These are phyloP conservation scores for Zymoseptoria pseudotritici DNA, from an alignment of 2,329 filamentous ascomycete species.

Conservation along the genomic window DNA sequence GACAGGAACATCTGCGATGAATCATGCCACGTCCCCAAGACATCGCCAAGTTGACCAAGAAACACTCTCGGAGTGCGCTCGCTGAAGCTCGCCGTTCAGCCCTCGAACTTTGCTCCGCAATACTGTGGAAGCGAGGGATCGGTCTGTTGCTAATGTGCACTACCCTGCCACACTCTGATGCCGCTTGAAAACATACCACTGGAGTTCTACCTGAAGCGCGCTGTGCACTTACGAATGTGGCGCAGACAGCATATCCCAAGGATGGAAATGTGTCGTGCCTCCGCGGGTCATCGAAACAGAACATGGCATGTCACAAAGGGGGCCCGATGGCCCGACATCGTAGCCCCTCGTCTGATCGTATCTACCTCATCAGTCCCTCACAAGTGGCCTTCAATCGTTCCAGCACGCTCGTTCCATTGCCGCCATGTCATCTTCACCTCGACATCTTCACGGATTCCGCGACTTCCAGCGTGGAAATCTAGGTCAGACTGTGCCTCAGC, in stretches of 20 bases:
- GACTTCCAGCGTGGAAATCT: no score
- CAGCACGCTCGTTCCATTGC: background rate
- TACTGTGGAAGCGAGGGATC: background rate
- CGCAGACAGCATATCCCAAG: background rate
- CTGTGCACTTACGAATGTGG: background rate
- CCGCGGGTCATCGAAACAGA: background rate
- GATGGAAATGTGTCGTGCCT: background rate
- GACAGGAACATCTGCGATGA: background rate
- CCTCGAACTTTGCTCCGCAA: background rate
- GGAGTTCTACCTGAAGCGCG: background rate
- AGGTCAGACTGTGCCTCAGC: background rate
- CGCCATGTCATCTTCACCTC: background rate
- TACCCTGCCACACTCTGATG: background rate
- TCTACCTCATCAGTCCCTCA: background rate
- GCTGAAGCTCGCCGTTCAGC: background rate
- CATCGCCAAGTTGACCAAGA: background rate
- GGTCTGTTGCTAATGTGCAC: background rate
- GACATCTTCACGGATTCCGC: no score
- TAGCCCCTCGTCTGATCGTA: background rate
- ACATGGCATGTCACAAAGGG: background rate
- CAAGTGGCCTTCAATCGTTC: background rate
- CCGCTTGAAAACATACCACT: background rate
- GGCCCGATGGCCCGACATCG: background rate
- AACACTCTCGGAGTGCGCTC: background rate
- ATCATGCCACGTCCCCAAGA: background rate